Conservation (phyloP, 1,139 yeast genomes). For the Suhomyces panamericanus region DNA sequence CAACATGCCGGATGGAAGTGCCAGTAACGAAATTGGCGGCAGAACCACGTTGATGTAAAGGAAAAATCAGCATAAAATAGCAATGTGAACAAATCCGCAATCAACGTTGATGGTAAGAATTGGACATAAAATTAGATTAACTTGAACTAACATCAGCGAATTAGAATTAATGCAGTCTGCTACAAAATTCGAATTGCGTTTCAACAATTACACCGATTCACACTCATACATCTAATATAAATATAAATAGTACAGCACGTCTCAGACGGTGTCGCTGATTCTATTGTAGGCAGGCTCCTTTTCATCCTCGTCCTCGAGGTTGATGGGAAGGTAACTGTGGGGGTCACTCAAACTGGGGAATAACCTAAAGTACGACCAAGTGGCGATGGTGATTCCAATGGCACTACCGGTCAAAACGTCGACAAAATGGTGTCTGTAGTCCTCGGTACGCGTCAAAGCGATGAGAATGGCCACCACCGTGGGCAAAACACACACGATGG, state of each 20-base stretch:
- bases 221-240: no score
- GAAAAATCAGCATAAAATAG: no score
- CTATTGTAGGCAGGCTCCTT: constrained; percentile 10
- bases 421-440: constrained; percentile 75
- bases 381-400: constrained; percentile 46
- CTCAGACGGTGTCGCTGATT: constrained; percentile 4
- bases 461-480: constrained; percentile 60
- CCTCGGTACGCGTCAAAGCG: constrained; percentile 73
- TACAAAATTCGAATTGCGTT: no score
- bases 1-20: constrained; percentile 83
- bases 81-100: no score
- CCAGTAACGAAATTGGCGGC: constrained; percentile 84
- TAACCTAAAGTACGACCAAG: constrained; percentile 41
- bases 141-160: no score
- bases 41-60: constrained; percentile 68
- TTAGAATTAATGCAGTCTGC: no score
- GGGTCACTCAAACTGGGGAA: constrained; percentile 30
- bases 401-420: constrained; percentile 64
- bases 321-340: constrained; percentile 27
- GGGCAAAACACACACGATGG: constrained; percentile 36
- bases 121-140: no score
- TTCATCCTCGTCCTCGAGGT: constrained; percentile 19
- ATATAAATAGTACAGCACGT: constrained; percentile 38
- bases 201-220: no score
- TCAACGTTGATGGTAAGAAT: no score